Conservation (phyloP, 345 rosid species). For the Acer saccharum region DNA sequence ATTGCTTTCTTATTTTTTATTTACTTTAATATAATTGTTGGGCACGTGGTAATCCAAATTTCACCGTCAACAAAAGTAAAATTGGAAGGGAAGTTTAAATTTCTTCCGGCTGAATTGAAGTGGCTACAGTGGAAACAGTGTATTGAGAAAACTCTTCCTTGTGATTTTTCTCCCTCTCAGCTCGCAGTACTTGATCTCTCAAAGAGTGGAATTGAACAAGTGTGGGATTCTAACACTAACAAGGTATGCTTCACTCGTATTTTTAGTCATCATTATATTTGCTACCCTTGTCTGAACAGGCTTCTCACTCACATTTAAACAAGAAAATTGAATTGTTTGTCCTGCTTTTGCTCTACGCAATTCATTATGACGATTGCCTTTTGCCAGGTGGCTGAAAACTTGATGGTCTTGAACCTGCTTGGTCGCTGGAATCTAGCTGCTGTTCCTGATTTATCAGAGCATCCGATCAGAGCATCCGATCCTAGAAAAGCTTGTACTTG, state of each 20-base stretch:
- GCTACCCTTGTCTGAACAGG: no score
- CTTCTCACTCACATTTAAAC: no score
- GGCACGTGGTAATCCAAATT: no score
- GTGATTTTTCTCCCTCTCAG: slow-evolving; percentile 32
- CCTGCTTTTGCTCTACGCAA: background rate
- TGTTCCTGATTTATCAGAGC: slow-evolving; percentile 47
- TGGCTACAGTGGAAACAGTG: slow-evolving; percentile 81
- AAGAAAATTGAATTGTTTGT: background rate
- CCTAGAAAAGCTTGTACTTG: slow-evolving; percentile 47
- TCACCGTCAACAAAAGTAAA: no score
- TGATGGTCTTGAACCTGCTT: slow-evolving; percentile 46
- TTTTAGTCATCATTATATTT: no score
- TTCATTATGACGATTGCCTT: slow-evolving; percentile 12
- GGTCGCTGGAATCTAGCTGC: slow-evolving; percentile 35
- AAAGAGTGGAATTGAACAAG: slow-evolving; percentile 42
- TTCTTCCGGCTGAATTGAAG: slow-evolving; percentile 51
- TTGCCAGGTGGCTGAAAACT: slow-evolving; percentile 38
- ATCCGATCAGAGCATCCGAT: slow-evolving; percentile 3
- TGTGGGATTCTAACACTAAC: slow-evolving; percentile 32
- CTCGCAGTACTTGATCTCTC: slow-evolving; percentile 80
- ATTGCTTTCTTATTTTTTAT: no score
- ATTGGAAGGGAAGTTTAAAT: slow-evolving; percentile 51
- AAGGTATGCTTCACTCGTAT: slow-evolving; percentile 30
- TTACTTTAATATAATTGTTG: no score
- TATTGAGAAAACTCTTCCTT: slow-evolving; percentile 47